Base-by-base conservation (phyloP, 306 rosid genomes). In the Urtica urens region DNA sequence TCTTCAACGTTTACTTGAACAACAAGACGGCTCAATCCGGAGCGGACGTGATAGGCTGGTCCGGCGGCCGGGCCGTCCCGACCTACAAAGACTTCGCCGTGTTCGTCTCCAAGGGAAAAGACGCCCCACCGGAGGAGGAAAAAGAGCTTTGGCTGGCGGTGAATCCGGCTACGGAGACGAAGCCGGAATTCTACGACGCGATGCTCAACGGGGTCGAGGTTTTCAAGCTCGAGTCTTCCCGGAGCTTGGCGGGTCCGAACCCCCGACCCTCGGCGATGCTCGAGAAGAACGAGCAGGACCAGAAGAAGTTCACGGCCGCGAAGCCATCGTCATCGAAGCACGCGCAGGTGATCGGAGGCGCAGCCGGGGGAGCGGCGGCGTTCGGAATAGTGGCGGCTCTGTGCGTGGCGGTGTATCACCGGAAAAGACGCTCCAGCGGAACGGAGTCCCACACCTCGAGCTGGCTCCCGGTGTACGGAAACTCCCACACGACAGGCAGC, bases 351-450 rank as follows among this genome's bases (percentile, higher is more conserved):
- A 73, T 73, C 3, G 75, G 75, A 16, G 79, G 79, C 21, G 79
- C 72, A 7, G 69, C 75, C 10, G 75, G 79, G 27, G 79, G 75
- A 25, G 79, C 75, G 38, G 79, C 75, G 15, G 72, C 75, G 5
- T 46, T 69, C 7, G 69, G 72, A 8, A 30, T 68, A 44, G 69
- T 56, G 38, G 72, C 74, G 9, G 79, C 68, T 45, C 34, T 73
- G 39, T 73, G 75, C 53, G 27, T 64, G 43, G 79, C 69, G 2
- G 66, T 60, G 24, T 73, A 73, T 55, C 66, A 73, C 17, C 55
- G 72, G 46, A 73, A 73, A 65, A 73, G 55, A 23, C 37, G 49
- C 21, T 46, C 43, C 7, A 14, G 24, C 1, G 72, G 75, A 15
- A 51, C 53, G 8, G 79, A 73, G 3, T 26, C 75, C 7, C 72